Percentiles rank a stretch among this genome's conserved stretches.
Evolutionary conservation across 1,139 yeast species (phyloP).

Genomic region (Zygosaccharomyces sapae): DNA sequence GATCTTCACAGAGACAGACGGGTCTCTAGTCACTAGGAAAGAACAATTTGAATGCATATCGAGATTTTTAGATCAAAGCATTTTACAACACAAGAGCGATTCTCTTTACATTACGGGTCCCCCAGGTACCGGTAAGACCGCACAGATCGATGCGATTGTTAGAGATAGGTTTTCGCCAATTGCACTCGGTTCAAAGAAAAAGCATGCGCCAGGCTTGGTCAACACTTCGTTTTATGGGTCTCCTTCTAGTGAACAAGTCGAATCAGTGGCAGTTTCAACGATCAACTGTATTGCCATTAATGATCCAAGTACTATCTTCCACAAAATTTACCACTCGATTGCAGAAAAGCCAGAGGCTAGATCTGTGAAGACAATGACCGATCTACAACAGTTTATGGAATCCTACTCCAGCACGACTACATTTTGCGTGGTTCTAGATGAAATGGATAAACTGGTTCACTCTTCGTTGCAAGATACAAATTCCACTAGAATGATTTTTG

Average conservation of each 20-base stretch:
- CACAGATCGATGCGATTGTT: conserved; percentile 57
- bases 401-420: conserved; percentile 21
- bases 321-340: conserved; percentile 27
- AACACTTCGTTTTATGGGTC: conserved; percentile 24
- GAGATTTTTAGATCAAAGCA: conserved; percentile 44
- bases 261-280: conserved; percentile 25
- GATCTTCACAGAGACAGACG: conserved; percentile 17
- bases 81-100: conserved; percentile 44
- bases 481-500: conserved; percentile 45
- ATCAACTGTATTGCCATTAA: conserved; percentile 35
- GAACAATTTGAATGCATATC: conserved; percentile 52
- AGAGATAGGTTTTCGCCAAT: conserved; percentile 29
- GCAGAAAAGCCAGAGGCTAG: conserved; percentile 11
- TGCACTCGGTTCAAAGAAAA: conserved; percentile 8
- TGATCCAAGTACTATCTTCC: conserved; percentile 29
- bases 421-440: conserved; percentile 70
- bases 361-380: conserved; percentile 24
- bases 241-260: conserved; percentile 16
- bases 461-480: conserved; percentile 53
- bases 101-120: conserved; percentile 95
- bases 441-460: conserved; percentile 77
- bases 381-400: conserved; percentile 30
- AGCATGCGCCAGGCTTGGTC: conserved; percentile 12
- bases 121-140: conserved; percentile 97
- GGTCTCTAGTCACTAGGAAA: conserved; percentile 43